phyloP scores from a whole-genome alignment of 1,139 yeast species.

The Lodderomyces beijingensis region DNA sequence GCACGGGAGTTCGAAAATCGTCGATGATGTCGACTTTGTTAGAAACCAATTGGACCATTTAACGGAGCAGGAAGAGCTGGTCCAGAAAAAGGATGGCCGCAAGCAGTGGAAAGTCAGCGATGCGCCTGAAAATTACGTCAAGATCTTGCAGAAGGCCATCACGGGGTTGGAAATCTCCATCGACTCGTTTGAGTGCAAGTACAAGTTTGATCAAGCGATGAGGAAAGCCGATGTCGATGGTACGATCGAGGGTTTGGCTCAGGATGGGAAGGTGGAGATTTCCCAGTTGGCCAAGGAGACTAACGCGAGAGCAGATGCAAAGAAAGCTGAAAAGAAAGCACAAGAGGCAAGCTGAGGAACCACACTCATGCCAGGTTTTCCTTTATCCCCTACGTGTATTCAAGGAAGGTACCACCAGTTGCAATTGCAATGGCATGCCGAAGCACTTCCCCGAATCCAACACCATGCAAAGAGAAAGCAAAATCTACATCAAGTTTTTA shows the following conservation, averaged over 20 bases:
- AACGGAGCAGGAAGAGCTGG: conserved; percentile 46
- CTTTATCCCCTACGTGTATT: too few relatives aligned
- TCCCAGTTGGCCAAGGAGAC: conserved; percentile 20
- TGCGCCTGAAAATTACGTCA: conserved; percentile 51
- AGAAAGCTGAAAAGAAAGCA: too few relatives aligned
- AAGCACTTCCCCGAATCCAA: too few relatives aligned
- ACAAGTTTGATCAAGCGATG: conserved; percentile 58
- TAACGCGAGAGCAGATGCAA: conserved; percentile 12
- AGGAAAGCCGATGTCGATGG: conserved; percentile 46
- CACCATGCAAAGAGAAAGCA: too few relatives aligned
- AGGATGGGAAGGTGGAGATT: conserved; percentile 21
- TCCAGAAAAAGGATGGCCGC: conserved; percentile 27
- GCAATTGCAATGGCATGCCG: too few relatives aligned
- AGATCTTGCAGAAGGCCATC: conserved; percentile 48
- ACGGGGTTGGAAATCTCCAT: conserved; percentile 58
- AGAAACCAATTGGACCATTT: conserved; percentile 42
- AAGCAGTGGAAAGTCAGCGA: conserved; percentile 51
- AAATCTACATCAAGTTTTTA: too few relatives aligned
- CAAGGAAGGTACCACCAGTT: too few relatives aligned
- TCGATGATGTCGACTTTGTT: conserved; percentile 47
- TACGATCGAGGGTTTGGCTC: conserved; percentile 43
- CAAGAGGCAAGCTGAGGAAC: too few relatives aligned
- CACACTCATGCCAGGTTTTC: too few relatives aligned
- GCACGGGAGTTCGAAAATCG: conserved; percentile 48
- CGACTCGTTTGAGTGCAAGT: conserved; percentile 48